phyloP scores from a whole-genome alignment of 306 rosid genomes.

The Heteromeles arbutifolia region DNA sequence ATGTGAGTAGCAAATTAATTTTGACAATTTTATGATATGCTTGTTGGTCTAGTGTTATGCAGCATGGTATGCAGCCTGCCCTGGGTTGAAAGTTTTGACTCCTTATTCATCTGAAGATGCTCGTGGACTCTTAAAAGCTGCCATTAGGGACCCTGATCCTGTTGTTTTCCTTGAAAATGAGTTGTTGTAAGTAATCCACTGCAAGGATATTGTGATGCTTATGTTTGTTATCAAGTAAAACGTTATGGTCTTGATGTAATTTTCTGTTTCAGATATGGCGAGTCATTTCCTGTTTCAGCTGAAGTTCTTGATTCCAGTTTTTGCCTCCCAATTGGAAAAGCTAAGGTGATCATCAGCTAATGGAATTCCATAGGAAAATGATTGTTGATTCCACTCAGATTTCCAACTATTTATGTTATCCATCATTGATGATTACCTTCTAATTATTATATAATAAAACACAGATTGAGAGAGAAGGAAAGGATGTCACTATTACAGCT shows the following conservation, averaged over 20 bases:
- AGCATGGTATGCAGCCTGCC: constrained; percentile 74
- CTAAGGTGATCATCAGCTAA: constrained; percentile 58
- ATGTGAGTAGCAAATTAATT: background rate
- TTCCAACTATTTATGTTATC: background rate
- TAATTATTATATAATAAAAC: background rate
- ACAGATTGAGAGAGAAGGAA: constrained; percentile 97
- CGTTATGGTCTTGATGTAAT: constrained; percentile 19
- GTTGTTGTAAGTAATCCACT: constrained; percentile 63
- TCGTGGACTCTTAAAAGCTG: constrained; percentile 94
- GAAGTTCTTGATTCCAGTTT: constrained; percentile 98
- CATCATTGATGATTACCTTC: constrained; percentile 10
- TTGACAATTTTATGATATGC: background rate
- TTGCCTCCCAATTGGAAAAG: constrained; percentile 93
- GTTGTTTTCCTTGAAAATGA: constrained; percentile 98
- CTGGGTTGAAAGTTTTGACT: constrained; percentile 89
- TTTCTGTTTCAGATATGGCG: constrained; percentile 71
- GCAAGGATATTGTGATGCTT: constrained; percentile 5
- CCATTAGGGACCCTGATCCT: constrained; percentile 98
- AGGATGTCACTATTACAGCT: constrained; percentile 94
- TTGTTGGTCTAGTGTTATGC: constrained; percentile 74
- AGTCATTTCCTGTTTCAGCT: constrained; percentile 89
- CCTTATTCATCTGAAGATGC: constrained; percentile 99
- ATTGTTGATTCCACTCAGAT: constrained; percentile 13
- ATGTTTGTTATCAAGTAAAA: constrained; percentile 10
- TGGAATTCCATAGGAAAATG: constrained; percentile 8